Conservation (phyloP, 805 yeast species). For the Pichia membranifaciens region DNA sequence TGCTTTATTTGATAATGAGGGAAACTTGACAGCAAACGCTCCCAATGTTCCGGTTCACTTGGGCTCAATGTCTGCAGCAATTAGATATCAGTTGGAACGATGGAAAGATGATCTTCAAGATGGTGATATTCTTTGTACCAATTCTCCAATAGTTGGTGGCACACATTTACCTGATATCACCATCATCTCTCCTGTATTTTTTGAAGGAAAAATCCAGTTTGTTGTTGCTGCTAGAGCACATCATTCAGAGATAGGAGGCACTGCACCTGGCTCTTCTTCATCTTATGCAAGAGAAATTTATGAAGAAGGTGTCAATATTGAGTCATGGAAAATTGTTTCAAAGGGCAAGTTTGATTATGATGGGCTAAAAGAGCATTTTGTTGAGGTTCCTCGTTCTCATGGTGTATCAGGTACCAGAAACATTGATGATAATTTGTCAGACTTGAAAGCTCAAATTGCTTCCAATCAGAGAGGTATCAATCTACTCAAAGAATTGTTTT, state of each 20-base stretch:
- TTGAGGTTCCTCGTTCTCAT: conserved; percentile 59
- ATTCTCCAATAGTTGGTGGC: conserved; percentile 82
- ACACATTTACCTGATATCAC: conserved; percentile 89
- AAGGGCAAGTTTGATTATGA: conserved; percentile 61
- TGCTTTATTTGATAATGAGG: conserved; percentile 70
- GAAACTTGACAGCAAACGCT: conserved; percentile 82
- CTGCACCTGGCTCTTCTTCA: conserved; percentile 91
- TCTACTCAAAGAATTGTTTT: conserved; percentile 52
- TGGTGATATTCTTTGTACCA: conserved; percentile 74
- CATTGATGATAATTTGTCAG: conserved; percentile 76
- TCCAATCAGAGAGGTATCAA: conserved; percentile 84
- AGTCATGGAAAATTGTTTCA: conserved; percentile 39
- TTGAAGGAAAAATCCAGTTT: conserved; percentile 57
- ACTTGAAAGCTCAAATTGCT: conserved; percentile 78
- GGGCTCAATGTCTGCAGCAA: conserved; percentile 81
- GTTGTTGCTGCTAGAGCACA: conserved; percentile 94
- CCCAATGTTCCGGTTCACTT: conserved; percentile 85
- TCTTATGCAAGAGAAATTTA: conserved; percentile 78
- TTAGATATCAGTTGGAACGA: conserved; percentile 54
- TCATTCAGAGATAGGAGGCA: conserved; percentile 96
- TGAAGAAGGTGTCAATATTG: conserved; percentile 85
- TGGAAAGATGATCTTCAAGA: conserved; percentile 61
- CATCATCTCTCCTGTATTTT: conserved; percentile 83
- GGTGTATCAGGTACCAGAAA: conserved; percentile 90
- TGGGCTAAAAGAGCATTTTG: conserved; percentile 59